These are phyloP conservation scores for Chlamydomonas sphaeroides DNA, from an alignment of 139 green algal species.

Conservation along the genomic window DNA sequence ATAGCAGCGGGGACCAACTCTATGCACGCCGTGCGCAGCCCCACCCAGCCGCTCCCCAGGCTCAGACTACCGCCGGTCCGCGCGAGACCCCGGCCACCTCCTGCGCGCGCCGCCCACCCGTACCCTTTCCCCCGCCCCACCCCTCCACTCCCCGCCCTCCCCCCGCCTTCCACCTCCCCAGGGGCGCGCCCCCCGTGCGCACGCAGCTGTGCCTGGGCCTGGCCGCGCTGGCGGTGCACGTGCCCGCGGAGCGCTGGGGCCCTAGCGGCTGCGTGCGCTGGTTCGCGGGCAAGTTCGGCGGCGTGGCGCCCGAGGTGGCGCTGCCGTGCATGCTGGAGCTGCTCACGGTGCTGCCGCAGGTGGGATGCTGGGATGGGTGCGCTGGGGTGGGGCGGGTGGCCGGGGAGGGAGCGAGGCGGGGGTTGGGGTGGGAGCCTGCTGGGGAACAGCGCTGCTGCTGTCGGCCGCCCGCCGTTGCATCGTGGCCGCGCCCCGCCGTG, in stretches of 20 bases:
- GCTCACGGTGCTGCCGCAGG: conserved; percentile 88
- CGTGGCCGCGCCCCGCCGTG: no score
- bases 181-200: conserved; percentile 67
- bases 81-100: no score
- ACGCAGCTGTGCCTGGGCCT: conserved; percentile 93
- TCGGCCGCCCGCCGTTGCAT: no score
- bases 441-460: no score
- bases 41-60: no score
- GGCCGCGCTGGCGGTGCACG: conserved; percentile 80
- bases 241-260: conserved; percentile 75
- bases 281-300: conserved; percentile 59
- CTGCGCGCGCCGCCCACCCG: no score
- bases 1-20: no score
- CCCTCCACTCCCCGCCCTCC: not conserved
- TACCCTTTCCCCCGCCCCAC: no score
- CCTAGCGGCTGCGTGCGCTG: conserved; percentile 61
- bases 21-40: no score
- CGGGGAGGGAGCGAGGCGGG: not conserved
- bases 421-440: no score
- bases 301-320: conserved; percentile 41
- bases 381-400: not conserved
- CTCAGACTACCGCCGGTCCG: no score
- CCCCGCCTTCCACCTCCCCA: not conserved
- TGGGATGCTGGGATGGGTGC: conserved; percentile 39
- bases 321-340: conserved; percentile 89